Base-by-base conservation (phyloP, 768 basidiomycete species). In the Suillus weaverae region DNA sequence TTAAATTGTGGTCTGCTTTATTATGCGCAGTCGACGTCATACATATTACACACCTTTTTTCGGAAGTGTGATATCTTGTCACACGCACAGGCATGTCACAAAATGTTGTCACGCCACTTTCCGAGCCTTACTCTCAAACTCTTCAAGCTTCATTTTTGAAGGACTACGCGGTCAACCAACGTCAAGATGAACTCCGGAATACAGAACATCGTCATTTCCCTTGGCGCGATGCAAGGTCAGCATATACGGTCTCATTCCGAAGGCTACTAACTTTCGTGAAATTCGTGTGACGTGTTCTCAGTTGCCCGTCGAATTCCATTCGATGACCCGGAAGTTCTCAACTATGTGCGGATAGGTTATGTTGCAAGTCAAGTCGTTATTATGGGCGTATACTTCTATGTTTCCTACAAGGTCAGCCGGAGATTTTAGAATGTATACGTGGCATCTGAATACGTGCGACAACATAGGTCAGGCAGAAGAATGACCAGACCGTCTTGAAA, bases 401-500 rank as follows among this genome's bases (percentile, higher is more conserved):
- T 89, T 62, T 91, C 92, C 2, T 72, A 84, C 72, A 83, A 87
- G 77, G 94, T 95, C 66, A 18, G 62, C 35, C 36, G 62, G 5
- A 46, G 22, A 61, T 16, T 14, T 48, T 54, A 26, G 6, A 8
- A 4, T 26, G 13, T 11, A 48, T 61, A 33, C 2, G 9, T 48
- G 9, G 9, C 3, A 22, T 22, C 56, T 36, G n/a, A 60, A 57
- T 36, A 57, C 44, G 46, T 13, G 64, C 64, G 69, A 66, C 66
- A 55, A 22, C 67, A 97, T 68, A 97, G 94, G 88, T 98, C 78
- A 96, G 93, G 84, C 79, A 85, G 72, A 96, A 95, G 87, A 99
- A 99, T 72, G 97, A 99, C 80, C 86, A 90, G 76, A 94, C 94
- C 2, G 93, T 97, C 33, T 82, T 99, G 71, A 99, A 97, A 86